Evolutionary conservation across 768 basidiomycete species (phyloP).

Genomic region (Collybiopsis confluens): DNA sequence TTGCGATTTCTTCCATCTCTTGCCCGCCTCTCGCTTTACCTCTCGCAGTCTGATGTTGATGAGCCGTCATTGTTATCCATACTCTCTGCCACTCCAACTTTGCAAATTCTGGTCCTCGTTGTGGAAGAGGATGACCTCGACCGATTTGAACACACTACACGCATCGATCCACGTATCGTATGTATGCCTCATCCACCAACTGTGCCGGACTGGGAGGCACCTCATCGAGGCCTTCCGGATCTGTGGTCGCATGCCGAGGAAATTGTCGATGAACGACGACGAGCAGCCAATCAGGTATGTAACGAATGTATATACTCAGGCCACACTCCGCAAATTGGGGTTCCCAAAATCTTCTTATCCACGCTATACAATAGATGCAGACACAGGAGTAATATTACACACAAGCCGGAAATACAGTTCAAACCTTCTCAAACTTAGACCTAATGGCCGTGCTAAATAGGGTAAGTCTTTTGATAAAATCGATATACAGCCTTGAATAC

Average conservation of each 20-base stretch:
- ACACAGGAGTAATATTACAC: neutral
- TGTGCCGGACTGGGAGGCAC: conserved; percentile 31
- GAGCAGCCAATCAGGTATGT: neutral
- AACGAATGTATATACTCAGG: neutral
- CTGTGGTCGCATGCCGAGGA: conserved; percentile 31
- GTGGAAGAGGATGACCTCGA: conserved; percentile 14
- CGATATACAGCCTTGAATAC: conserved; percentile 1
- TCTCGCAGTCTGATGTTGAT: neutral
- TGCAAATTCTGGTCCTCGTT: conserved; percentile 25
- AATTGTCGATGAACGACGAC: conserved; percentile 12
- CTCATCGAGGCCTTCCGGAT: conserved; percentile 20
- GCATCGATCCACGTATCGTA: conserved; percentile 24
- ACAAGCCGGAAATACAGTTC: neutral
- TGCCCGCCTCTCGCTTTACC: conserved; percentile 26
- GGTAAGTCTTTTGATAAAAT: neutral
- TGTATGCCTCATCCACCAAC: conserved; percentile 27
- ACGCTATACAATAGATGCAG: neutral
- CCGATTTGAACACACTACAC: neutral
- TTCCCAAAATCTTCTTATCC: neutral
- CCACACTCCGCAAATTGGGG: neutral
- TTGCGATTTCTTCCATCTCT: conserved; percentile 24
- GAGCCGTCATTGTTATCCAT: conserved; percentile 15
- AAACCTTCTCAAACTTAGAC: neutral
- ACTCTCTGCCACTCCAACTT: conserved; percentile 20
- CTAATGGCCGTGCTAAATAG: neutral